Evolutionary conservation across 768 basidiomycete genomes (phyloP), one percentile per base, ranked within the genome.

Genomic region (Agrocybe pediades): DNA sequence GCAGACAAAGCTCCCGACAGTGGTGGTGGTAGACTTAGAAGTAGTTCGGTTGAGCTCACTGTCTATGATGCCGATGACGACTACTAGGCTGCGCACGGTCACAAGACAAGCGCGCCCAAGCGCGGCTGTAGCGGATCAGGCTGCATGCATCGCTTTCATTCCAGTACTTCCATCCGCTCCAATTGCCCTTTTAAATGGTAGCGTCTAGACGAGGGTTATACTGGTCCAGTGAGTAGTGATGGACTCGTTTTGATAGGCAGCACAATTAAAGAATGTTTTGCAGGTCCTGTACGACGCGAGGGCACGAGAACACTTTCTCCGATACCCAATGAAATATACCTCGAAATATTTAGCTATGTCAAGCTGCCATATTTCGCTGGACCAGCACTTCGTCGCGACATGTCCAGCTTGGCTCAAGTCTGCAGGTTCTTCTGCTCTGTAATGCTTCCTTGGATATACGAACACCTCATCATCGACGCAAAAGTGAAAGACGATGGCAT

Each of bases 321-420:
- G 8, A 33, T 51, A 23, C 50, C 50, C 15, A 51, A 51, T 36
- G 50, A 51, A 36, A 51, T 51, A 36, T 51, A 51, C 23, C 20
- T 51, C 21, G 50, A 51, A 45, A 51, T 51, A 19, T 45, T 51
- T 7, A 13, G 30, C 17, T 30, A 51, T 9, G 29, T 51, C 50
- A 44, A 23, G 8, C 41, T 41, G 2, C 16, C 27, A 8, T 21
- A 3, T 9, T 25, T 21, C 26, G 9, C n/a, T 19, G 11, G 33
- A 3, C 41, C 42, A 7, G 33, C 20, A 6, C 23, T 29, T 6
- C 42, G 43, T 24, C 50, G 50, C 15, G 24, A 47, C 26, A 16
- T 47, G 15, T 47, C 23, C 46, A 29, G 13, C n/a, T 11, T 30
- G 26, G 27, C 46, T 6, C 26, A 30, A 20, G 46, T 47, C 4